Evolutionary conservation across 371 early-diverging fungal genomes (phyloP).

Genomic region (Paramicrosporidium saccamoebae): DNA sequence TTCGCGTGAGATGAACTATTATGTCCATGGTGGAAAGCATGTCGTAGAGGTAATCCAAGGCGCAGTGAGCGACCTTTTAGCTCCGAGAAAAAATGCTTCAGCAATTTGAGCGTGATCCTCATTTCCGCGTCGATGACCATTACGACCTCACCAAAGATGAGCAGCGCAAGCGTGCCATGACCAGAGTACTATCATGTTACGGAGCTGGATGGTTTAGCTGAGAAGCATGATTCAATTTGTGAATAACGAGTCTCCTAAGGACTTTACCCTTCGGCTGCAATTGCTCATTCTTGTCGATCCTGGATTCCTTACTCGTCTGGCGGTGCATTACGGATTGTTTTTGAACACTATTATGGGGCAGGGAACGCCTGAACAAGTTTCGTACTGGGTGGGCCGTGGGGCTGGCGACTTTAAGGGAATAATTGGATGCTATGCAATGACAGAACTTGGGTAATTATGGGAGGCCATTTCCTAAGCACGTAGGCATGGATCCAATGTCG

Average conservation of each 20-base stretch:
- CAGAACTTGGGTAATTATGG: slow-evolving; percentile 31
- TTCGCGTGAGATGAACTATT: slow-evolving; percentile 34
- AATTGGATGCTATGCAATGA: slow-evolving; percentile 70
- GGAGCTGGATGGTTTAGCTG: slow-evolving; percentile 7
- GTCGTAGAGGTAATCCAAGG: slow-evolving; percentile 10
- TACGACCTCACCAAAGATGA: slow-evolving; percentile 33
- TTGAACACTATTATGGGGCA: slow-evolving; percentile 58
- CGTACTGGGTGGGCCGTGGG: slow-evolving; percentile 59
- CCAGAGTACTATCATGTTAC: slow-evolving; percentile 11
- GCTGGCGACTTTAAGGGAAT: slow-evolving; percentile 41
- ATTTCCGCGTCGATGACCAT: slow-evolving; percentile 40
- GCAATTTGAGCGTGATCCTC: slow-evolving; percentile 56
- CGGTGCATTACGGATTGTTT: slow-evolving; percentile 68
- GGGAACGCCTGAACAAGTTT: slow-evolving; percentile 45
- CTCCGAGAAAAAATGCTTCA: slow-evolving; percentile 43
- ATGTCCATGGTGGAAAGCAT: slow-evolving; percentile 37
- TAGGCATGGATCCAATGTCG: slow-evolving; percentile 51
- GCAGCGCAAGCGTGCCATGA: slow-evolving; percentile 54
- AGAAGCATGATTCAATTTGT: slow-evolving; percentile 32
- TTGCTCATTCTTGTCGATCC: slow-evolving; percentile 43
- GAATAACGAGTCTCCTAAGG: slow-evolving; percentile 26
- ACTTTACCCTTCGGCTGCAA: slow-evolving; percentile 43
- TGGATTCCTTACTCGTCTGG: slow-evolving; percentile 65
- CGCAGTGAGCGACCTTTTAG: slow-evolving; percentile 4
- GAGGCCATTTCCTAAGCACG: slow-evolving; percentile 1